phyloP scores from a whole-genome alignment of 805 yeast species.

The Candida patagonica region DNA sequence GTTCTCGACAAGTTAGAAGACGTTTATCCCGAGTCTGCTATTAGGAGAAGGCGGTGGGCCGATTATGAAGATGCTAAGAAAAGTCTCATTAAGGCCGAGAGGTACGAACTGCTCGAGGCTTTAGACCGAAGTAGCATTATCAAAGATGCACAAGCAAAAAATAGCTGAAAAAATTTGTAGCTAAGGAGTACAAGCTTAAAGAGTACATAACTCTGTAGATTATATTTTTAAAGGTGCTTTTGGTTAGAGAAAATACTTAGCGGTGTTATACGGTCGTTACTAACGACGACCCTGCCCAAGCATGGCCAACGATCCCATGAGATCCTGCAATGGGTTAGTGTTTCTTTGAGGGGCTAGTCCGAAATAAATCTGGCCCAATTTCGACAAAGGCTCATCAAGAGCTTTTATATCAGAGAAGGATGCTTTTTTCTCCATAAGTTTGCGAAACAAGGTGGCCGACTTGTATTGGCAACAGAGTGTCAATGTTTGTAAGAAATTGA shows the following conservation, averaged over 20 bases:
- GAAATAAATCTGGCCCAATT: constrained; percentile 55
- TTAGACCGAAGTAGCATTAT: constrained; percentile 15
- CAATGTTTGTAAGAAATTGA: constrained; percentile 65
- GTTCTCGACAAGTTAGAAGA: constrained; percentile 43
- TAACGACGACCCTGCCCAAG: too few species aligned
- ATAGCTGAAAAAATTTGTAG: too few species aligned
- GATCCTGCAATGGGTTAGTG: constrained; percentile 50
- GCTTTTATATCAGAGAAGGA: constrained; percentile 27
- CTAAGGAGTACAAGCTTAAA: too few species aligned
- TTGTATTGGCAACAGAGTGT: constrained; percentile 48
- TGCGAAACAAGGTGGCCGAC: constrained; percentile 43
- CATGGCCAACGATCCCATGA: constrained; percentile 75
- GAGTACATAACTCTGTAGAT: too few species aligned
- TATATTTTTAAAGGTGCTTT: too few species aligned
- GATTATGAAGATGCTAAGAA: constrained; percentile 23
- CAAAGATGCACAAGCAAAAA: too few species aligned
- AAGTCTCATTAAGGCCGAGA: constrained; percentile 24
- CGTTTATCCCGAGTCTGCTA: constrained; percentile 66
- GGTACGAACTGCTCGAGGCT: constrained; percentile 27
- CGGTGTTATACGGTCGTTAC: too few species aligned
- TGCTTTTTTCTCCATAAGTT: constrained; percentile 44
- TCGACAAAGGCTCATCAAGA: constrained; percentile 39
- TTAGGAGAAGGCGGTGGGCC: constrained; percentile 69
- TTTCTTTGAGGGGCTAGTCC: constrained; percentile 45
- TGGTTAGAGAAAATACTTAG: too few species aligned